phyloP scores from a whole-genome alignment of 352 stramenopile genomes.

The Globisporangium emineosum region DNA sequence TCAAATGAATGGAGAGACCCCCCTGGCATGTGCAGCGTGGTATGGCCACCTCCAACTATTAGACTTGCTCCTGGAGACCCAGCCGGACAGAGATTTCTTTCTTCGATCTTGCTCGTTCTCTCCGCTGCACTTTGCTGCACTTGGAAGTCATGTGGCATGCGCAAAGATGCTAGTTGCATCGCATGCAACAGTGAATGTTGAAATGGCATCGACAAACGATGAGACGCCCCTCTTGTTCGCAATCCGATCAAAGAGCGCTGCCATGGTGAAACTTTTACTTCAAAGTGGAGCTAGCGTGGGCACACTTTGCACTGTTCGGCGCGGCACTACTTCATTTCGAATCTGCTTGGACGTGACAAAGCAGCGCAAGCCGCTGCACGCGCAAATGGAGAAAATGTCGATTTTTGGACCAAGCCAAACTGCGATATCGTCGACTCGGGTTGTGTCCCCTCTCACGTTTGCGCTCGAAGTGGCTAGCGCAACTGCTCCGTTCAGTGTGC shows the following conservation, averaged over 20 bases:
- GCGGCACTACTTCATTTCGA: conserved; percentile 35
- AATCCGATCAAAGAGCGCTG: conserved; percentile 43
- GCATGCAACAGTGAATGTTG: conserved; percentile 38
- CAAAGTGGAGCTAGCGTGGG: conserved; percentile 32
- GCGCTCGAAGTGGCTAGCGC: conserved; percentile 34
- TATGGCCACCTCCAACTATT: conserved; percentile 41
- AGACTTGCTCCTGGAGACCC: conserved; percentile 50
- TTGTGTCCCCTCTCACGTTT: conserved; percentile 51
- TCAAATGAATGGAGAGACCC: conserved; percentile 44
- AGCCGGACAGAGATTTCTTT: conserved; percentile 36
- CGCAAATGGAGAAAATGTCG: neutral
- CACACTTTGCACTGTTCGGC: conserved; percentile 43
- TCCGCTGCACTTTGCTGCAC: conserved; percentile 52
- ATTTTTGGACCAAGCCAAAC: conserved; percentile 4
- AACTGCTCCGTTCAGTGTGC: conserved; percentile 25
- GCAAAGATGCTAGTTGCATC: conserved; percentile 38
- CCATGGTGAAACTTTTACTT: conserved; percentile 50
- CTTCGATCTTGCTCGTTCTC: conserved; percentile 41
- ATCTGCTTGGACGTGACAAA: conserved; percentile 20
- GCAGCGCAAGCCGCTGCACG: neutral
- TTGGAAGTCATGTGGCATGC: conserved; percentile 37
- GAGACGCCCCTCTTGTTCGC: conserved; percentile 61
- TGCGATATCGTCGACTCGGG: neutral
- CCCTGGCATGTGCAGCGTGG: conserved; percentile 49
- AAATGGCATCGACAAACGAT: conserved; percentile 28